phyloP scores from a whole-genome alignment of 2,329 filamentous ascomycete species.

The Trichoderma asperellum region DNA sequence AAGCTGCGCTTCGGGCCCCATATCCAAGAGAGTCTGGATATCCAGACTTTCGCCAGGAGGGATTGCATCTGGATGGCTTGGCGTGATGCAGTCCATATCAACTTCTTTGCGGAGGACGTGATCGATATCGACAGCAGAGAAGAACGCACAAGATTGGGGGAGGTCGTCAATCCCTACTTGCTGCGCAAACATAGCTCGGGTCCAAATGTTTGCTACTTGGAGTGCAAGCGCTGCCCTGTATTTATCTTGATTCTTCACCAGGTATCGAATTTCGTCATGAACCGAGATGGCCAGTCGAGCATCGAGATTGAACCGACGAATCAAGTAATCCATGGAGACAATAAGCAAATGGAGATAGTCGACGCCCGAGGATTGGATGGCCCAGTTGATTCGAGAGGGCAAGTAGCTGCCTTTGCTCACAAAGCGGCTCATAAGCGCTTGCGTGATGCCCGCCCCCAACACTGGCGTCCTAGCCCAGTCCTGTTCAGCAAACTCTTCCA shows the following conservation, averaged over 20 bases:
- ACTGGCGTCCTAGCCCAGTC: conserved; percentile 89
- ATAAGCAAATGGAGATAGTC: conserved; percentile 96
- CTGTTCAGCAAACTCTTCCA: conserved; percentile 97
- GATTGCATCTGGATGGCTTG: conserved; percentile 78
- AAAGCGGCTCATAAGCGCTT: conserved; percentile 87
- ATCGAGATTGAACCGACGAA: conserved; percentile 79
- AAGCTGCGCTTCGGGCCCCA: conserved; percentile 69
- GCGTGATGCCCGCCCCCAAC: conserved; percentile 91
- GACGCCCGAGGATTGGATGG: conserved; percentile 94
- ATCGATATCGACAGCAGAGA: conserved; percentile 94
- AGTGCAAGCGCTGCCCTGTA: conserved; percentile 91
- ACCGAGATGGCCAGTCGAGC: conserved; percentile 91
- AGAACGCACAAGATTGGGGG: conserved; percentile 92
- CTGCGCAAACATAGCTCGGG: conserved; percentile 93
- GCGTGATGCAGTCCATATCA: conserved; percentile 95
- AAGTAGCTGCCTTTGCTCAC: conserved; percentile 90
- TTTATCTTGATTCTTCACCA: conserved; percentile 82
- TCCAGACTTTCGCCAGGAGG: conserved; percentile 85
- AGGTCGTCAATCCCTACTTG: conserved; percentile 96
- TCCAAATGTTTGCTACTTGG: conserved; percentile 95
- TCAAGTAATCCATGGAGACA: conserved; percentile 91
- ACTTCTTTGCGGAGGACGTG: conserved; percentile 97
- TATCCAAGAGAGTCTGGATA: conserved; percentile 75
- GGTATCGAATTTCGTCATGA: conserved; percentile 95
- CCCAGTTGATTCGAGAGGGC: conserved; percentile 98